Percentiles rank a stretch among this genome's conserved stretches.
Conservation (phyloP, 345 rosid species). For the Salix koriyanagi region DNA sequence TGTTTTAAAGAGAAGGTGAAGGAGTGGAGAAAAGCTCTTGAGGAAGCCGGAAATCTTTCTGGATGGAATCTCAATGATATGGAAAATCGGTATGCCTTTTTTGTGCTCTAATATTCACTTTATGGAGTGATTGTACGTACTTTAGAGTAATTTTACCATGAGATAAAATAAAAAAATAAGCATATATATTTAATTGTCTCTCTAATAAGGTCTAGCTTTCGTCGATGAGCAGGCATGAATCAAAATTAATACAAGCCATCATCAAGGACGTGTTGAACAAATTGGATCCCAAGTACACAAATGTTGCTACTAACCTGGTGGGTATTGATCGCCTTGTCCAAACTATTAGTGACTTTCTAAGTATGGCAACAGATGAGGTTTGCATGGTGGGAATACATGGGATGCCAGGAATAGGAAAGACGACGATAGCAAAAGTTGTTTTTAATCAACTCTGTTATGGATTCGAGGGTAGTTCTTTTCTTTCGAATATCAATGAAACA, state of each 20-base stretch:
- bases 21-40: neutral
- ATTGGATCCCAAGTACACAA: neutral
- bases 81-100: neutral
- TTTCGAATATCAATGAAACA: neutral
- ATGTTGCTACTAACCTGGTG: neutral
- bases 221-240: constrained; percentile 18
- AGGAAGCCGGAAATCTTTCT: neutral
- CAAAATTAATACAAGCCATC: constrained; percentile 24
- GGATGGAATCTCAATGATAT: neutral
- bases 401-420: neutral
- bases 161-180: no score
- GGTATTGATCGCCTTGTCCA: neutral
- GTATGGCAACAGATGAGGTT: neutral
- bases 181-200: neutral
- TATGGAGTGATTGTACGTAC: no score
- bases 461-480: neutral
- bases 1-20: neutral
- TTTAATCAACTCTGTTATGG: neutral
- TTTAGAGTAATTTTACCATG: no score
- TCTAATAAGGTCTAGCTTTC: no score
- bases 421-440: neutral
- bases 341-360: constrained; percentile 10
- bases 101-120: no score
- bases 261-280: constrained; percentile 24
- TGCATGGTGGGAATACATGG: neutral